Evolutionary conservation across 306 rosid species (phyloP), one percentile per base, ranked within the genome.

Genomic region (Cicer chorassanicum): DNA sequence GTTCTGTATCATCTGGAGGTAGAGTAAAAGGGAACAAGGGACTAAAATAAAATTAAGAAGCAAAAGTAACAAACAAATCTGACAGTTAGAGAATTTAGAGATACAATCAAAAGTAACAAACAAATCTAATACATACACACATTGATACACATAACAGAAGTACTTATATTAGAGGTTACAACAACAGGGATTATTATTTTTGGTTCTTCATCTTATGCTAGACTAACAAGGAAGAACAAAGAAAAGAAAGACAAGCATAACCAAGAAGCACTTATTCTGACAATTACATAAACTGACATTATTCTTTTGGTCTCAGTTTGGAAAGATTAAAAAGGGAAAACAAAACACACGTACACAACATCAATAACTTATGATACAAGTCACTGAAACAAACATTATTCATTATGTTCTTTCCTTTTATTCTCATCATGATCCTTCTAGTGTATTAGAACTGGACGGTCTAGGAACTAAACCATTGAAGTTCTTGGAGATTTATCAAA

Each of bases 401-500:
- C 14, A 12, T 45, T 49, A 8, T 66, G 15, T 39, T 61, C 34
- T 45, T 75, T 79, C 46, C 44, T 24, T 29, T 65, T 56, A 55
- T 65, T 61, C 70, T 78, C 57, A 41, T 51, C 38, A 38, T 48
- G 54, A 72, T 60, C 72, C 68, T 77, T 70, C 51, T 44, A 48
- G 53, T 15, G 39, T 55, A 76, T 57, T 59, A 7, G 1, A 16
- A 65, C 44, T 6, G 19, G 1, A 49, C 57, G 15, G 16, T 41
- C 18, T 38, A 24, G 49, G 80, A 59, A 65, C 79, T 82, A 84
- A 68, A 80, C 82, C n/a, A 34, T 54, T 16, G 7, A n/a, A 53
- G 14, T 38, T 59, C 9, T 60, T 45, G 78, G 46, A 74, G 68
- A 40, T 44, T 82, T 78, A n/a, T 68, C 77, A 68, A 8, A 82